These are phyloP conservation scores for Agaricus blazei DNA, from an alignment of 768 basidiomycete species.

Conservation along the genomic window DNA sequence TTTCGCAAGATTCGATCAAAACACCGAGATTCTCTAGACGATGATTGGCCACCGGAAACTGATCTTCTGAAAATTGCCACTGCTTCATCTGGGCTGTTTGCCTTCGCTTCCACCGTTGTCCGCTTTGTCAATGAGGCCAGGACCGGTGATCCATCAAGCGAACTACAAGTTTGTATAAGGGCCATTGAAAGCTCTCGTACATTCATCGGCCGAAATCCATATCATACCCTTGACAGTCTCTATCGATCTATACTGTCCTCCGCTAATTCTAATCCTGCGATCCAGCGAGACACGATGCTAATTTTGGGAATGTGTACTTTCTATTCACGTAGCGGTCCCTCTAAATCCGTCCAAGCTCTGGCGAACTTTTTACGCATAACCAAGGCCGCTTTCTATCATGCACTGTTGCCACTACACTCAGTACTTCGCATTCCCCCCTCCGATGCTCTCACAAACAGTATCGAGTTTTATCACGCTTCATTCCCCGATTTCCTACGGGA, in stretches of 20 bases:
- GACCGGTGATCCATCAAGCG: not conserved
- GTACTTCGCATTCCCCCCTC: not conserved
- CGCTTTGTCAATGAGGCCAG: not conserved
- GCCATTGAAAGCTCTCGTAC: not conserved
- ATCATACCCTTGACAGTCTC: not conserved
- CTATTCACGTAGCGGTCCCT: not conserved
- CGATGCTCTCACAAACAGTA: not conserved
- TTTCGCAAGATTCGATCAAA: not conserved
- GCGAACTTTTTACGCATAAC: not conserved
- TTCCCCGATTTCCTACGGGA: too few species aligned
- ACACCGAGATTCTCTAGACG: not conserved
- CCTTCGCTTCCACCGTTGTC: too few species aligned
- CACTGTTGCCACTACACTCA: not conserved
- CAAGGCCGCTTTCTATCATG: not conserved
- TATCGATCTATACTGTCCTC: too few species aligned
- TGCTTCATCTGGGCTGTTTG: too few species aligned
- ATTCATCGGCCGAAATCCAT: not conserved
- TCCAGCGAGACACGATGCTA: too few species aligned
- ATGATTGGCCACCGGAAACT: not conserved
- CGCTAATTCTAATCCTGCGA: too few species aligned
- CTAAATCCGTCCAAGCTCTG: not conserved
- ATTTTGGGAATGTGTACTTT: not conserved
- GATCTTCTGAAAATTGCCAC: not conserved
- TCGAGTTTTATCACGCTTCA: too few species aligned
- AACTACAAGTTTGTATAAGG: not conserved